Evolutionary conservation across 495 filamentous ascomycete genomes (phyloP).

Genomic region (Xylaria nigripes): DNA sequence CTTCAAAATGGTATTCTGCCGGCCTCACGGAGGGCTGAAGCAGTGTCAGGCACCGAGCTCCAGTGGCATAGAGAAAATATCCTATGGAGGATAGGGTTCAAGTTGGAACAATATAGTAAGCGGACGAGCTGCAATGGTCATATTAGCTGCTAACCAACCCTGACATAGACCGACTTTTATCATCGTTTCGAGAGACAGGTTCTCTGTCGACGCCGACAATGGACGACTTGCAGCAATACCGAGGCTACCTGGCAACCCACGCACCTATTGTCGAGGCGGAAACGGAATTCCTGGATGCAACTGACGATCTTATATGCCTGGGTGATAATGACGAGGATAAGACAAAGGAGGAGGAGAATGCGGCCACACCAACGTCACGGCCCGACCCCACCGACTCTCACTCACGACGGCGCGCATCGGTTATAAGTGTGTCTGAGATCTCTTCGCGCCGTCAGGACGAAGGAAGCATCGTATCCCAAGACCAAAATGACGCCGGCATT

Average conservation of each 20-base stretch:
- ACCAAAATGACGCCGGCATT: background rate
- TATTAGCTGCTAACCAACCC: slow-evolving; percentile 8
- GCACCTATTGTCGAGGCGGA: slow-evolving; percentile 58
- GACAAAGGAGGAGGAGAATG: slow-evolving; percentile 6
- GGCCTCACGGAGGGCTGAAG: slow-evolving; percentile 59
- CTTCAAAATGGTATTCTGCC: slow-evolving; percentile 47
- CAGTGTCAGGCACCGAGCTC: slow-evolving; percentile 58
- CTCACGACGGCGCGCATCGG: slow-evolving; percentile 12
- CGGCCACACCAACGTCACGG: slow-evolving; percentile 14
- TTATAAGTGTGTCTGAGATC: slow-evolving; percentile 17
- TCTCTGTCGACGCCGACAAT: slow-evolving; percentile 46
- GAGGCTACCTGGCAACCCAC: slow-evolving; percentile 53
- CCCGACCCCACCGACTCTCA: slow-evolving; percentile 11
- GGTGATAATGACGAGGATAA: slow-evolving; percentile 19
- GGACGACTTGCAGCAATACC: slow-evolving; percentile 56
- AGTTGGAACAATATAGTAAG: slow-evolving; percentile 80
- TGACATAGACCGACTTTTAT: slow-evolving; percentile 55
- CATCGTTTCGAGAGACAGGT: slow-evolving; percentile 54
- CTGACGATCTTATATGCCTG: slow-evolving; percentile 58
- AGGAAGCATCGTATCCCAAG: background rate
- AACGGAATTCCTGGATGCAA: slow-evolving; percentile 57
- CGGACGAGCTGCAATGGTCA: slow-evolving; percentile 6
- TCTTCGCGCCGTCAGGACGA: slow-evolving; percentile 16
- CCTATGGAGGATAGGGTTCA: slow-evolving; percentile 61
- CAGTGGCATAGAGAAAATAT: slow-evolving; percentile 65